Base-by-base conservation (phyloP, 306 rosid species). In the Rosa chinensis region DNA sequence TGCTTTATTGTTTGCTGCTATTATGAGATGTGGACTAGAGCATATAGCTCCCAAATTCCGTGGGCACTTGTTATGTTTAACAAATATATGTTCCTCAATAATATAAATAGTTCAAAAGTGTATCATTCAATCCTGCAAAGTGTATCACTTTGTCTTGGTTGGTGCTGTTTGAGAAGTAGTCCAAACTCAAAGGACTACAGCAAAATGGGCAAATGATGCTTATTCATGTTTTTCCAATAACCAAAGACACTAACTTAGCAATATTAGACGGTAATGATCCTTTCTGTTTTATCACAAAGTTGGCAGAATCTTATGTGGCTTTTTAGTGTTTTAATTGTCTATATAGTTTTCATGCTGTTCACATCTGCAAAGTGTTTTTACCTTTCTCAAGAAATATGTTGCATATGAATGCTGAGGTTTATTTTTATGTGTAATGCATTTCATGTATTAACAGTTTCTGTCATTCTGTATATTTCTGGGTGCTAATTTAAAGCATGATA, bases 131-230 rank as follows among this genome's bases (percentile, higher is more conserved):
- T 25, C 16, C 6, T 23, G 5, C 66, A 61, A 61, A 61, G 16
- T 12, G 2, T 21, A 23, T 23, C 35, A 61, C 12, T 25, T 10
- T 55, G 62, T 20, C 25, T 55, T 66, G 76, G 11, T 78, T 73
- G 37, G 66, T 28, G 84, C 18, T 37, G 9, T 77, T 45, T 70
- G 35, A 53, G 75, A 32, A 55, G 28, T 35, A 59, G 44, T 67
- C 20, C 59, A 20, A 61, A 13, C 4, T 59, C 66, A 1, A 8
- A 0, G 28, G 18, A 23, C 37, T 61, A 10, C 66, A 61, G 66
- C 17, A 10, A 12, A 43, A 25, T 61, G 4, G 20, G 21, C 68
- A 6, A 14, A 13, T 43, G 37, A 23, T 59, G 35, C 39, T 47
- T 5, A 11, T 55, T 63, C 21, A 10, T 63, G 72, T 44, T 45